phyloP scores from a whole-genome alignment of 345 rosid genomes.

The Melaleuca alternifolia region DNA sequence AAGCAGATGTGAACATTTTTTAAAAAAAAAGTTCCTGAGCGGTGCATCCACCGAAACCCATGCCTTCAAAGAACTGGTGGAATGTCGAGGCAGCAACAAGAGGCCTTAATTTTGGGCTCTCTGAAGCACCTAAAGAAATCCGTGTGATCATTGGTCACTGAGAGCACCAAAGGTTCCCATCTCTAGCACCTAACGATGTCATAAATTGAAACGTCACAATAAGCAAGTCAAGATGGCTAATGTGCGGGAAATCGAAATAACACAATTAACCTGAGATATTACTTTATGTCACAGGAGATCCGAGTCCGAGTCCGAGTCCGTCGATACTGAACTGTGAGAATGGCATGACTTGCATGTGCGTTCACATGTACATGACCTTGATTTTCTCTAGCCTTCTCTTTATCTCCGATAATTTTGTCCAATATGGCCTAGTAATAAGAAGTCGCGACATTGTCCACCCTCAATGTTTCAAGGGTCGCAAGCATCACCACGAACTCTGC shows the following conservation, averaged over 20 bases:
- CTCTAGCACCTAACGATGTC: conserved; percentile 34
- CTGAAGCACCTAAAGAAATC: conserved; percentile 47
- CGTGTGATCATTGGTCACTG: conserved; percentile 38
- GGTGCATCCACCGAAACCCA: conserved; percentile 65
- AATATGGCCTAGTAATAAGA: conserved; percentile 21
- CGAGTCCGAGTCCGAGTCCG: conserved; percentile 9
- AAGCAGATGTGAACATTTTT: too few species aligned
- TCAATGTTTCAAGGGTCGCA: conserved; percentile 42
- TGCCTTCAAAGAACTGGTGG: conserved; percentile 72
- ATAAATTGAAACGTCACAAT: too few species aligned
- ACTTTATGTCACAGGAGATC: conserved; percentile 17
- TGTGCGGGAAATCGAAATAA: background rate
- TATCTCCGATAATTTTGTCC: conserved; percentile 9
- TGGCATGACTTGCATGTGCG: conserved; percentile 32
- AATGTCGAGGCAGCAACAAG: conserved; percentile 53
- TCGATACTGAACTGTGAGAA: conserved; percentile 21
- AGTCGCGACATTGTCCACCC: conserved; percentile 56
- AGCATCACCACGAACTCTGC: conserved; percentile 77
- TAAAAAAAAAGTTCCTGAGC: conserved; percentile 25
- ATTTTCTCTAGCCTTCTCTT: conserved; percentile 3
- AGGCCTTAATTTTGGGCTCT: conserved; percentile 36
- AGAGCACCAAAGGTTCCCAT: conserved; percentile 58
- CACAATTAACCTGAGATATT: conserved; percentile 17
- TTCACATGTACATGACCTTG: conserved; percentile 3
- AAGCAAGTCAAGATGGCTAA: conserved; percentile 16